phyloP scores from a whole-genome alignment of 2,329 filamentous ascomycete genomes.

The Apiospora rasikravindrae region DNA sequence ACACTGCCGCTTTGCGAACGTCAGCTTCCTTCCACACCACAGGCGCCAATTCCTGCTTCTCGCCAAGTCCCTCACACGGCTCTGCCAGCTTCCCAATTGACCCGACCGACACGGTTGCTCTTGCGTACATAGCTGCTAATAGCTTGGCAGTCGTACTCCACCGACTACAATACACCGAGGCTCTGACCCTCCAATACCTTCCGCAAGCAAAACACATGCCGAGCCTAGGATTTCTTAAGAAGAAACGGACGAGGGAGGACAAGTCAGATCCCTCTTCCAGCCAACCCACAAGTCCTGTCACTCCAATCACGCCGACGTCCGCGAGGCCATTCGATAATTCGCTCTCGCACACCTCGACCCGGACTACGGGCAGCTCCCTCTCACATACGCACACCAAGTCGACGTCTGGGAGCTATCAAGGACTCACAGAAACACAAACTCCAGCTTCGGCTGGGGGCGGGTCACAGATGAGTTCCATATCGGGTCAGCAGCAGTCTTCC shows the following conservation, averaged over 20 bases:
- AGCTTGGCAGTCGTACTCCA: slow-evolving; percentile 14
- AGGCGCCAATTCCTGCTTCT: background rate
- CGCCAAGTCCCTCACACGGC: background rate
- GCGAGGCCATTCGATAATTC: slow-evolving; percentile 56
- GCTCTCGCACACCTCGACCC: slow-evolving; percentile 43
- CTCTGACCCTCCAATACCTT: slow-evolving; percentile 4
- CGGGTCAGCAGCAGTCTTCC: slow-evolving; percentile 39
- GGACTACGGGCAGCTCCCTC: slow-evolving; percentile 27
- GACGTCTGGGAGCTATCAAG: slow-evolving; percentile 24
- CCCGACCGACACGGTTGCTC: background rate
- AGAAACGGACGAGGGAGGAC: slow-evolving; percentile 96
- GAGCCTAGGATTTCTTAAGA: slow-evolving; percentile 95
- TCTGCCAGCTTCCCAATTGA: slow-evolving; percentile 2
- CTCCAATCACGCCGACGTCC: slow-evolving; percentile 61
- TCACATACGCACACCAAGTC: slow-evolving; percentile 27
- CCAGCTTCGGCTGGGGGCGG: slow-evolving; percentile 38
- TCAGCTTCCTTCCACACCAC: slow-evolving; percentile 2
- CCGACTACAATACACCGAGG: slow-evolving; percentile 8
- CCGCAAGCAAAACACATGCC: slow-evolving; percentile 68
- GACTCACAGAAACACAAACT: slow-evolving; percentile 31
- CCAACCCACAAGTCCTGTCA: slow-evolving; percentile 68
- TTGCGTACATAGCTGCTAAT: slow-evolving; percentile 10
- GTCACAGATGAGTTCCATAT: slow-evolving; percentile 39
- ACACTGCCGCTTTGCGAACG: background rate
- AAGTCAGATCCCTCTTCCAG: slow-evolving; percentile 71